A percentile compares a stretch with the other conserved stretches of the same genome.
Evolutionary conservation across 225 moss, liverwort and hornwort species (phyloP).

Genomic region (Rhytidiadelphus loreus): DNA sequence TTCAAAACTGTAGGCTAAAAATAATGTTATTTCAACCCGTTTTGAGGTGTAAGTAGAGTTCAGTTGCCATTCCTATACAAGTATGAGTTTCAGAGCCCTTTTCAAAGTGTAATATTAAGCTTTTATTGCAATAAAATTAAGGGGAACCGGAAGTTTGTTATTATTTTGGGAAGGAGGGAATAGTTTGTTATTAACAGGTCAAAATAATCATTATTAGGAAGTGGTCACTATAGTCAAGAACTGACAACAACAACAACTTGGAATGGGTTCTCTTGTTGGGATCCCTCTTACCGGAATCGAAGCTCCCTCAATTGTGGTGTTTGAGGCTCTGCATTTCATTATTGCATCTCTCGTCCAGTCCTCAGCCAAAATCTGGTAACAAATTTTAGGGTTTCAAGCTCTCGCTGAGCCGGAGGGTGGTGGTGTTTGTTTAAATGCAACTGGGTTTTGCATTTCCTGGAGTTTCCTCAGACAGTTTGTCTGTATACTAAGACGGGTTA

Average conservation of each 20-base stretch:
- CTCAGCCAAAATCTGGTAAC: too few relatives aligned
- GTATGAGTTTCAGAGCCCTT: background rate
- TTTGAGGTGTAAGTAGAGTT: background rate
- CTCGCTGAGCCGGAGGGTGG: too few relatives aligned
- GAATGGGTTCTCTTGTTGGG: background rate
- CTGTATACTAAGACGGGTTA: background rate
- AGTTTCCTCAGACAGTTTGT: background rate
- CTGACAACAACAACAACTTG: background rate
- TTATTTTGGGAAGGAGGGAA: background rate
- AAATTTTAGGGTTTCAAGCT: background rate
- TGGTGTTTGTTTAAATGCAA: background rate
- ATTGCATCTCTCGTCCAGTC: too few relatives aligned
- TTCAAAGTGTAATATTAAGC: background rate
- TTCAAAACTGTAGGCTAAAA: too few relatives aligned
- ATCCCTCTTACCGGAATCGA: too few relatives aligned
- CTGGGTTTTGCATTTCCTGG: background rate
- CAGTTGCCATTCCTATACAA: accelerated
- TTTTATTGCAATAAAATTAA: background rate
- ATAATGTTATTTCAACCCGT: background rate
- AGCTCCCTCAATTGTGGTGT: background rate
- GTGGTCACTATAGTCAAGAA: background rate
- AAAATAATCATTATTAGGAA: background rate
- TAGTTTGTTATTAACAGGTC: background rate
- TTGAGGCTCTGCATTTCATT: background rate
- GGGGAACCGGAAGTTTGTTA: background rate